phyloP scores from a whole-genome alignment of 2,329 filamentous ascomycete species.

The Aspergillus puulaauensis region DNA sequence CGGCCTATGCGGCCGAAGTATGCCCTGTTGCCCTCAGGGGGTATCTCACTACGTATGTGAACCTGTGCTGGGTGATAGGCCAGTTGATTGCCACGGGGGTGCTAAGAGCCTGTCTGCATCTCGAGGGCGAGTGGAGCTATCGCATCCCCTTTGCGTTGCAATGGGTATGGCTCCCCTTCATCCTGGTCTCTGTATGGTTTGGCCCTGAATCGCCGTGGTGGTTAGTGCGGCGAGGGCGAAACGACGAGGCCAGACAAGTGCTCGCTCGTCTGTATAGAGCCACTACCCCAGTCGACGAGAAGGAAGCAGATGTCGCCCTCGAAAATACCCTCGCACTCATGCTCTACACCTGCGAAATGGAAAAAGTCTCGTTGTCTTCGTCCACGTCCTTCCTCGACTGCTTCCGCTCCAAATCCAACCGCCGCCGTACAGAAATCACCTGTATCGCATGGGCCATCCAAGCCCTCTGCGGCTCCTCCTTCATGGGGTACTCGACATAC shows the following conservation, averaged over 20 bases:
- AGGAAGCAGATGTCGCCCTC: not conserved
- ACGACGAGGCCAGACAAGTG: conserved; percentile 43
- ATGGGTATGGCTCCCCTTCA: conserved; percentile 51
- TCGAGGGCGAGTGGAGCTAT: conserved; percentile 49
- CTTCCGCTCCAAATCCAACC: not conserved
- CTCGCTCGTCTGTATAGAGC: conserved; percentile 35
- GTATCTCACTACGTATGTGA: conserved; percentile 43
- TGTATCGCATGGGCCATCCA: conserved; percentile 12
- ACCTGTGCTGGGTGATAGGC: conserved; percentile 44
- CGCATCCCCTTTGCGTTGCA: conserved; percentile 51
- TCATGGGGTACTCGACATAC: conserved; percentile 11
- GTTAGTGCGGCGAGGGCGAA: conserved; percentile 43
- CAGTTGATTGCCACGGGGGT: conserved; percentile 50
- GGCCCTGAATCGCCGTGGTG: conserved; percentile 51
- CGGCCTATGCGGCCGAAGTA: conserved; percentile 44
- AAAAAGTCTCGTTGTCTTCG: not conserved
- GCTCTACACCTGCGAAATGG: conserved; percentile 4
- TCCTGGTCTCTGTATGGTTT: conserved; percentile 42
- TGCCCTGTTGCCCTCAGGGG: conserved; percentile 39
- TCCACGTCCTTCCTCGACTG: conserved; percentile 1
- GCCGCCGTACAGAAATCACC: conserved; percentile 10
- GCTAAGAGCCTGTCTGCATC: conserved; percentile 42
- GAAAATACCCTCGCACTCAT: conserved; percentile 9
- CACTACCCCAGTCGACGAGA: conserved; percentile 25
- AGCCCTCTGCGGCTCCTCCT: conserved; percentile 10